Conservation (phyloP, 2,329 filamentous ascomycete genomes). For the Davidsoniella eucalypti region DNA sequence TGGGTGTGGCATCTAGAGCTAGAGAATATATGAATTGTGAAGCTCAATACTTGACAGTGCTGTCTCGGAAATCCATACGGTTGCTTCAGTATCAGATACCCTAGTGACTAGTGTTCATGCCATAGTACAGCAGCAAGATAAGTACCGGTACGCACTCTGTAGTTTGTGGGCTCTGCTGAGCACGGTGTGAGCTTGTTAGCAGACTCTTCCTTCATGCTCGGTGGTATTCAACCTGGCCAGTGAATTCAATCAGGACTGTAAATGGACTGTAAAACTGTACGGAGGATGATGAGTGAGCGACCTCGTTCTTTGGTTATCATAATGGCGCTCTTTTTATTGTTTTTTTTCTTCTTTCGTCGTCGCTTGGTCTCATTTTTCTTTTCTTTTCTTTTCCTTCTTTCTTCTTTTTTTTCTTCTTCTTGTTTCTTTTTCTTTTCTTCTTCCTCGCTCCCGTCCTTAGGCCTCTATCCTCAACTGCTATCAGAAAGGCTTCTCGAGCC, state of each 20-base stretch:
- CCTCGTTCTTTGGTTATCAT: too few relatives aligned
- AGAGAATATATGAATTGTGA: too few relatives aligned
- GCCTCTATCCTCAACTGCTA: conserved; percentile 1
- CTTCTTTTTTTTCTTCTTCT: not conserved
- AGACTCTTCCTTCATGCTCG: not conserved
- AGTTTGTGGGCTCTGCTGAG: too few relatives aligned
- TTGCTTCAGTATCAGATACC: too few relatives aligned
- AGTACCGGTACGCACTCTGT: not conserved
- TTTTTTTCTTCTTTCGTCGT: not conserved
- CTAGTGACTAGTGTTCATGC: too few relatives aligned
- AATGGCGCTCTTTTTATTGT: not conserved
- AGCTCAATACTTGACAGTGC: too few relatives aligned
- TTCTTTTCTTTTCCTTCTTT: not conserved
- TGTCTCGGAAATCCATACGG: too few relatives aligned
- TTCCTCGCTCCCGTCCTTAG: not conserved
- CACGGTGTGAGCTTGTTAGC: not conserved
- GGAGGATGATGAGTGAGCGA: too few relatives aligned
- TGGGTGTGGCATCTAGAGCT: too few relatives aligned
- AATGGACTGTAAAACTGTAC: too few relatives aligned
- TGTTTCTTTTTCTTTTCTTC: not conserved
- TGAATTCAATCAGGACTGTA: not conserved
- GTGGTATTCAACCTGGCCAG: not conserved
- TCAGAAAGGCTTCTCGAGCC: conserved; percentile 2
- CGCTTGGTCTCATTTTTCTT: not conserved
- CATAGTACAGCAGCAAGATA: not conserved